Evolutionary conservation across 176 grass and related monocot genomes (phyloP), one percentile per base, ranked within the genome.

Genomic region (Ananas comosus): DNA sequence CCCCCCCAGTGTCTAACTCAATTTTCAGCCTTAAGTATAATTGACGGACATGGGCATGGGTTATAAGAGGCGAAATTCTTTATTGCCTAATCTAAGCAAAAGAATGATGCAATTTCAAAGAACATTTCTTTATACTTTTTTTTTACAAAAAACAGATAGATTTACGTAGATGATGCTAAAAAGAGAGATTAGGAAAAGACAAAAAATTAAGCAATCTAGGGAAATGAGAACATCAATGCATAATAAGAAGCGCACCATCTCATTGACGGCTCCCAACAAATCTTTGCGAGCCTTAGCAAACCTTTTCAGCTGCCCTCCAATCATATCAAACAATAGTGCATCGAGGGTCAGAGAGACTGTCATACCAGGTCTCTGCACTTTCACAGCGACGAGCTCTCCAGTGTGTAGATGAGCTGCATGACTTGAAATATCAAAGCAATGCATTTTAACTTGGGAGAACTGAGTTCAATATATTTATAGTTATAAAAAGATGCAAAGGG

Each of bases 351-450:
- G 77, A 79, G 78, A 87, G 52, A 86, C 68, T 29, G 83, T 50
- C 89, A 97, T 97, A 72, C 93, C 93, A 88, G 89, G 93, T 71
- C 93, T 88, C 69, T 97, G 93, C 71, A 97, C 93, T 84, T 96
- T 92, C 69, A 92, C 82, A 67, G 93, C 89, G 9, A 97, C 93
- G 70, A 90, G 81, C 84, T 97, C 93, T 80, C 93, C 93, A 79
- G 86, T 83, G 68, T 66, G 83, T 79, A 97, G 86, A 97, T 97
- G 93, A 87, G 89, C 86, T 97, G 88, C 84, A 92, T 83, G 72
- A 92, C 91, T 96, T 96, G 83, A 91, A 86, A 81, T 88, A 96
- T 96, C 88, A 96, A 96, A 88, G 59, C 66, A 87, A 92, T 91
- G 83, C 66, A 87, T 85, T 87, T 87, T 80, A 91, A 81, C 76